These are phyloP conservation scores for Albatrellus ellisii DNA, from an alignment of 768 basidiomycete species.

Conservation along the genomic window DNA sequence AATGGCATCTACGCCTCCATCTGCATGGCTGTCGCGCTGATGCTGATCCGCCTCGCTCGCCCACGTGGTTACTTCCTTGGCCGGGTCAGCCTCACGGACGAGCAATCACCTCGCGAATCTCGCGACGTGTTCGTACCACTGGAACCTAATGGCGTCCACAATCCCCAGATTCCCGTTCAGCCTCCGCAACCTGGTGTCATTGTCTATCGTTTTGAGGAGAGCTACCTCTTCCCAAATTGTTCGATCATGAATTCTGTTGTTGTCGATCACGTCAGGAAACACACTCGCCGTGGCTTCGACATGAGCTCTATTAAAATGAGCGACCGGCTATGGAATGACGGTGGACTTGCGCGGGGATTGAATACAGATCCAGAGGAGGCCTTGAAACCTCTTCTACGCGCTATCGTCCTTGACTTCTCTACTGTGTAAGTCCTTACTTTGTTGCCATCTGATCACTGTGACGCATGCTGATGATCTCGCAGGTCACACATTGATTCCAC, in stretches of 20 bases:
- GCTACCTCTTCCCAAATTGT: slow-evolving; percentile 75
- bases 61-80: slow-evolving; percentile 90
- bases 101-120: slow-evolving; percentile 19
- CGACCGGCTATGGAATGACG: slow-evolving; percentile 93
- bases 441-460: not conserved
- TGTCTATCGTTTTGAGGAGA: slow-evolving; percentile 88
- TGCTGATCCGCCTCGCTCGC: slow-evolving; percentile 77
- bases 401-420: slow-evolving; percentile 88
- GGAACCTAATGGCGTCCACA: slow-evolving; percentile 39
- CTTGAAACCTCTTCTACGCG: slow-evolving; percentile 55
- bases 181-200: slow-evolving; percentile 79
- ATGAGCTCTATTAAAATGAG: slow-evolving; percentile 43
- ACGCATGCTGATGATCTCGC: slow-evolving; percentile 4
- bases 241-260: slow-evolving; percentile 55
- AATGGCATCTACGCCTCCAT: slow-evolving; percentile 87
- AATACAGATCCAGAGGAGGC: slow-evolving; percentile 38
- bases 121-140: slow-evolving; percentile 85
- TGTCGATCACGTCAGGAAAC: slow-evolving; percentile 68
- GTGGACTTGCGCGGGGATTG: slow-evolving; percentile 47
- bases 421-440: slow-evolving; percentile 39
- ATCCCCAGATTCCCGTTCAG: slow-evolving; percentile 56
- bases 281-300: slow-evolving; percentile 69
- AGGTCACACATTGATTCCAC: slow-evolving; percentile 89
- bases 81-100: slow-evolving; percentile 47
- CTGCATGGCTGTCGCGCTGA: slow-evolving; percentile 59